Percentiles rank a stretch among this genome's conserved stretches.
Conservation (phyloP, 176 grass and related monocot genomes). For the Triticum dicoccoides region DNA sequence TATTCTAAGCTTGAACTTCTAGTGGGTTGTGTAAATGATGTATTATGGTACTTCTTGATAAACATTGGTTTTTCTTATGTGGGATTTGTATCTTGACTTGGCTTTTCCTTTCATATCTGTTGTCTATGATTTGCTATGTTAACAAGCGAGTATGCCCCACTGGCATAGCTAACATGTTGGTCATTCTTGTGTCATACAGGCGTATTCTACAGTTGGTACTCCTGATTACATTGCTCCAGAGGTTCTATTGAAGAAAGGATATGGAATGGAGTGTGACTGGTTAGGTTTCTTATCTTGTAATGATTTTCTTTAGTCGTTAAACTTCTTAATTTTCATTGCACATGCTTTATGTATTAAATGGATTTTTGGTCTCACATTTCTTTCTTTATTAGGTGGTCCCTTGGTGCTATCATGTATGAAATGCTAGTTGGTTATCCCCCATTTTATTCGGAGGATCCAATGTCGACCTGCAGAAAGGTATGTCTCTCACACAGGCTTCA, state of each 20-base stretch:
- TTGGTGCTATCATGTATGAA: conserved; percentile 99
- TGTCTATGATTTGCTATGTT: not conserved
- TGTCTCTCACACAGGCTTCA: not conserved
- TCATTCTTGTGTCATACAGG: conserved; percentile 44
- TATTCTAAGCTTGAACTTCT: conserved; percentile 17
- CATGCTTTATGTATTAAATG: conserved; percentile 36
- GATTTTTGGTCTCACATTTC: conserved; percentile 43
- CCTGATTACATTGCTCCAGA: conserved; percentile 99
- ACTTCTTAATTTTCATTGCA: not conserved
- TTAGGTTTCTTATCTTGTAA: conserved; percentile 44
- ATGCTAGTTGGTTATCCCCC: conserved; percentile 99
- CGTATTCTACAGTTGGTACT: conserved; percentile 97
- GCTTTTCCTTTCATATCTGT: not conserved
- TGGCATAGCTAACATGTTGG: not conserved
- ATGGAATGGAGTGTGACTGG: conserved; percentile 99
- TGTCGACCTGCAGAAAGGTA: conserved; percentile 98
- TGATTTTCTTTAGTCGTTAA: conserved; percentile 13
- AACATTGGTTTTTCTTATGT: conserved; percentile 1
- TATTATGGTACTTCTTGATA: not conserved
- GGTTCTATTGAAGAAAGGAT: conserved; percentile 98
- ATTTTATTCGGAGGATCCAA: conserved; percentile 99
- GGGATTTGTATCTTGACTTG: not conserved
- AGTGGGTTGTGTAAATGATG: conserved; percentile 22
- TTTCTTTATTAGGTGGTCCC: conserved; percentile 82
- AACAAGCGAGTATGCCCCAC: not conserved